Base-by-base conservation (phyloP, 441 rosid species). In the Pelargonium fulgidum region DNA sequence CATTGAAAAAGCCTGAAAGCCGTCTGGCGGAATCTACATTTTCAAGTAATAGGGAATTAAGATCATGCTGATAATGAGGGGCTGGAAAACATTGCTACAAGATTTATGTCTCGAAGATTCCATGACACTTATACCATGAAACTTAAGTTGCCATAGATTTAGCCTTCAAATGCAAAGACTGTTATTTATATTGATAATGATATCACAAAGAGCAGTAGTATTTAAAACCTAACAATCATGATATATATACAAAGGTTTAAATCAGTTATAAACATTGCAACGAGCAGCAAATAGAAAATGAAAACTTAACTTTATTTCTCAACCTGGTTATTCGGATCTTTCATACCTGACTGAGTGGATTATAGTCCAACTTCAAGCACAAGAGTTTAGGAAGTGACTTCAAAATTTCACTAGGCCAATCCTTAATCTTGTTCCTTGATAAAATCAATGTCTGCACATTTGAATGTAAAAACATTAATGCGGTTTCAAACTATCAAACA, bases 301-400 rank as follows among this genome's bases (percentile, higher is more conserved):
- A 47, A 47, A 47, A 9, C 12, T 47, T 47, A 47, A 63, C 7
- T 48, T 62, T 68, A 73, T 13, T 22, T 47, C n/a, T 47, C 52
- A 47, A 17, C 11, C 19, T 17, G 1, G 56, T 14, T 24, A 20
- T 48, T 19, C 33, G 71, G 58, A 66, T 52, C n/a, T 71, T 10
- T 26, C 50, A 70, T 83, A 93, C 98, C 93, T 88, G 89, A 72
- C 73, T 77, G 39, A 91, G 88, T 58, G 82, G 84, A 81, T 93
- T 93, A 72, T 80, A 71, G 81, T 93, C 98, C 82, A 93, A 76
- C 91, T 87, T 93, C 83, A 93, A 83, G 76, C 93, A 87, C 24
- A 77, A 70, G 73, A 93, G 96, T 65, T 75, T 83, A 41, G 87
- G 63, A 70, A 93, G 91, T 64, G 91, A 81, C 72, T 80, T 88